Base-by-base conservation (phyloP, 2,329 filamentous ascomycete species). In the Xylaria sp. region DNA sequence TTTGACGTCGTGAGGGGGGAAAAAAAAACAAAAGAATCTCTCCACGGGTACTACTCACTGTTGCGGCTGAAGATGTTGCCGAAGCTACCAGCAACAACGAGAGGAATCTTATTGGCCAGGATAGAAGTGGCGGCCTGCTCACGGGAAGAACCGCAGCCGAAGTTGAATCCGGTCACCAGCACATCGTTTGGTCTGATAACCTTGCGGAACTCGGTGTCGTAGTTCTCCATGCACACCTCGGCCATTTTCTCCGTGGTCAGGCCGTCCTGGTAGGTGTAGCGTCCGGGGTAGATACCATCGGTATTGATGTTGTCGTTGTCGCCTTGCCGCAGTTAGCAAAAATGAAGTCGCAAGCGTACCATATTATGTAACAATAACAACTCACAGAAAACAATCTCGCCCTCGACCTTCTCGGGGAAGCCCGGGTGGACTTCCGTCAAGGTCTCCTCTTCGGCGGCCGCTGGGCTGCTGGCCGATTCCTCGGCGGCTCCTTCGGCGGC, bases 101-200 rank as follows among this genome's bases (percentile, higher is more conserved):
- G 82, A 0, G 88, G 88, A 54, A 95, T 92, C 62, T 87, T 73
- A 73, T 88, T 91, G 16, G 91, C 91, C 1, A 96, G 78, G 50
- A 96, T 88, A 0, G 92, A 88, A 0, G 93, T 97, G 0, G 92
- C 92, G 5, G 91, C 91, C 71, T 96, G 91, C 71, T 97, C 92
- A 50, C 92, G 78, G 1, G 86, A 91, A 52, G 79, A 85, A 17
- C 92, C 92, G 62, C 87, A 91, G 44, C 93, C 93, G 68, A 97
- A 96, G 77, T 95, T 96, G 77, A 87, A 94, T 26, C 92, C 92
- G 0, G 87, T 76, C 0, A 97, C 92, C 1, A 97, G 82, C 50
- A 97, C 90, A 65, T 97, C 92, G 44, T 85, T 86, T 0, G 83
- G 69, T 60, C 82, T 81, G 42, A 89, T 87, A 34, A 87, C 77